Base-by-base conservation (phyloP, 495 filamentous ascomycete species). In the Trichodelitschia bisporula region DNA sequence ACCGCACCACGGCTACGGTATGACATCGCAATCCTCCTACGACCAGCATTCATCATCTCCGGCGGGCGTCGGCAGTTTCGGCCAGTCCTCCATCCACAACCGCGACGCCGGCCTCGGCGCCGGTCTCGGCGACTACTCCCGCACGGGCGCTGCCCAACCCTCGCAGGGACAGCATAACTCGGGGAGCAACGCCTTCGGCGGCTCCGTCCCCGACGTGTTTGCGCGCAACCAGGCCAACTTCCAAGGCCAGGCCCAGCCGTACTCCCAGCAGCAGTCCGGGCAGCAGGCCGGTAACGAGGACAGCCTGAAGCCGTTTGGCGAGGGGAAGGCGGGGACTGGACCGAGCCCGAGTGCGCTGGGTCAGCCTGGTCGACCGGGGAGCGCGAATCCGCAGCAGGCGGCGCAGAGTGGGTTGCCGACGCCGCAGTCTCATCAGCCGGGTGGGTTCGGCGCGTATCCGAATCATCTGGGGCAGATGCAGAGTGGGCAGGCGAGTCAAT, bases 301-400 rank as follows among this genome's bases (percentile, higher is more conserved):
- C 41, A 54, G 74, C 1, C 52, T 83, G 44, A 90, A 90, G 58
- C 65, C 67, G 12, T 79, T 65, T 37, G 72, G 72, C 21, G 72
- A 77, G 18, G 56, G 69, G 32, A 86, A 89, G 54, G 40, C 49
- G 42, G 20, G 10, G 14, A 54, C 68, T 19, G 61, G 62, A 25
- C 80, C 82, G 2, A 89, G 78, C 50, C 82, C 82, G 18, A 78
- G 41, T 34, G 39, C 78, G 4, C 64, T 90, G 17, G 69, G 66
- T 18, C 74, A 77, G 42, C 72, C 77, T 20, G 68, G 64, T 19
- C 74, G 82, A 34, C 80, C 82, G 11, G 79, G 77, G 13, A 90
- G 82, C 19, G 70, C 73, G 10, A 86, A 80, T 50, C 70, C 61
- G 37, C 61, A 59, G 2, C 44, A 48, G 27, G 23, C 66, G 12